Percentiles rank a stretch among this genome's conserved stretches.
phyloP scores from a whole-genome alignment of 2,329 filamentous ascomycete species.

The Alternaria brassicicola region DNA sequence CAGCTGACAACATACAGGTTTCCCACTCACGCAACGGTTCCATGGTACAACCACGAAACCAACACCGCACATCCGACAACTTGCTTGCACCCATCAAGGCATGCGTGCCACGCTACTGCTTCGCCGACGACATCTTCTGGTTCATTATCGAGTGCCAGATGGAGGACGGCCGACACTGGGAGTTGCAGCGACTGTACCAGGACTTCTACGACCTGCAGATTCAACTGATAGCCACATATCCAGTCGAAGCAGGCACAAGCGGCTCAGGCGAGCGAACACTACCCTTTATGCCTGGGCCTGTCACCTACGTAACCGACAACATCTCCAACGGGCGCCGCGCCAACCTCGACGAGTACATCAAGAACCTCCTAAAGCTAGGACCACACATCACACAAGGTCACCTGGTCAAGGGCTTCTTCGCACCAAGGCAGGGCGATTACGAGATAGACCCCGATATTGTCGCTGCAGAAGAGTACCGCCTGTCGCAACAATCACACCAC shows the following conservation, averaged over 20 bases:
- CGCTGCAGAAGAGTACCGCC: slow-evolving; percentile 71
- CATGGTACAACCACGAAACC: slow-evolving; percentile 46
- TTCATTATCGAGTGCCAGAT: slow-evolving; percentile 93
- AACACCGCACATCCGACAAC: slow-evolving; percentile 48
- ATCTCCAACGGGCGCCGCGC: slow-evolving; percentile 92
- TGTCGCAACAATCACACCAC: slow-evolving; percentile 64
- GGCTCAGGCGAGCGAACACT: slow-evolving; percentile 75
- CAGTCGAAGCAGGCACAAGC: slow-evolving; percentile 88
- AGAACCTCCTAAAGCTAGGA: slow-evolving; percentile 83
- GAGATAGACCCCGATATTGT: slow-evolving; percentile 78
- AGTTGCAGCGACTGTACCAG: slow-evolving; percentile 92
- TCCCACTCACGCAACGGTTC: slow-evolving; percentile 47
- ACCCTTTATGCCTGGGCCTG: slow-evolving; percentile 97
- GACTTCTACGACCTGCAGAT: slow-evolving; percentile 99
- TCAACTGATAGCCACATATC: slow-evolving; percentile 87
- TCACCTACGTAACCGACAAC: slow-evolving; percentile 96
- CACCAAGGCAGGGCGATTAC: slow-evolving; percentile 87
- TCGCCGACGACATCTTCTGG: slow-evolving; percentile 98
- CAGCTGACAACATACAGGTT: slow-evolving; percentile 23
- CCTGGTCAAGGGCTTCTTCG: slow-evolving; percentile 88
- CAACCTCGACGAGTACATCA: slow-evolving; percentile 94
- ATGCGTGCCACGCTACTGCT: slow-evolving; percentile 90
- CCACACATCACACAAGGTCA: slow-evolving; percentile 82
- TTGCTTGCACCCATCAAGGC: slow-evolving; percentile 80
- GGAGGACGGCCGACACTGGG: slow-evolving; percentile 90